phyloP scores from a whole-genome alignment of 345 rosid genomes.

The Cochlearia excelsa region DNA sequence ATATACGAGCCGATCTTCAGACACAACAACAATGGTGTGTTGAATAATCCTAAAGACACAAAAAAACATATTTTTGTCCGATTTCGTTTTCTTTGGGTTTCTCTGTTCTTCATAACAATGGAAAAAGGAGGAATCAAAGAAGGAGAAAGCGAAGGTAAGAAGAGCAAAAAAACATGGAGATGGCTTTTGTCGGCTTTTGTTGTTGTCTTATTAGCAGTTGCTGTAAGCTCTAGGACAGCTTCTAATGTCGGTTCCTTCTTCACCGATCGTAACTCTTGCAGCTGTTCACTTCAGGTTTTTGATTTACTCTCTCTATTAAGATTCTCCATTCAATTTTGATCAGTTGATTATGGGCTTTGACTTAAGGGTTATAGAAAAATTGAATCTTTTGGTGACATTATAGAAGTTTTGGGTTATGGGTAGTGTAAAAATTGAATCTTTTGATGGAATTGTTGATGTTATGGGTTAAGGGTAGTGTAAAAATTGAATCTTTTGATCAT shows the following conservation, averaged over 20 bases:
- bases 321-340: constrained; percentile 13
- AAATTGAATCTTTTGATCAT: constrained; percentile 19
- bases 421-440: neutral
- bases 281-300: constrained; percentile 50
- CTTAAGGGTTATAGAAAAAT: neutral
- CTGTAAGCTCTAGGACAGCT: constrained; percentile 41
- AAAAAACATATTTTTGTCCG: neutral
- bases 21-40: constrained; percentile 25
- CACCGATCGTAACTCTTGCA: constrained; percentile 44
- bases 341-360: constrained; percentile 9
- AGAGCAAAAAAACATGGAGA: constrained; percentile 35
- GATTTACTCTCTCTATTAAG: neutral
- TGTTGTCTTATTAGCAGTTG: constrained; percentile 48
- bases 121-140: constrained; percentile 34
- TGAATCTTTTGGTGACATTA: neutral
- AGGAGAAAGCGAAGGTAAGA: constrained; percentile 23
- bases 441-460: neutral
- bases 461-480: constrained; percentile 11
- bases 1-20: constrained; percentile 6
- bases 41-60: constrained; percentile 6
- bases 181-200: constrained; percentile 50
- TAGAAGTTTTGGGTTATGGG: constrained; percentile 12
- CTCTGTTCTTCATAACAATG: constrained; percentile 26
- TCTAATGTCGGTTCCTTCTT: constrained; percentile 43
- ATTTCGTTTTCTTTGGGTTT: neutral